A percentile compares a stretch with the other conserved stretches of the same genome.
These are phyloP conservation scores for Aspergillus sp. DNA, from an alignment of 2,329 filamentous ascomycete species.

Conservation along the genomic window DNA sequence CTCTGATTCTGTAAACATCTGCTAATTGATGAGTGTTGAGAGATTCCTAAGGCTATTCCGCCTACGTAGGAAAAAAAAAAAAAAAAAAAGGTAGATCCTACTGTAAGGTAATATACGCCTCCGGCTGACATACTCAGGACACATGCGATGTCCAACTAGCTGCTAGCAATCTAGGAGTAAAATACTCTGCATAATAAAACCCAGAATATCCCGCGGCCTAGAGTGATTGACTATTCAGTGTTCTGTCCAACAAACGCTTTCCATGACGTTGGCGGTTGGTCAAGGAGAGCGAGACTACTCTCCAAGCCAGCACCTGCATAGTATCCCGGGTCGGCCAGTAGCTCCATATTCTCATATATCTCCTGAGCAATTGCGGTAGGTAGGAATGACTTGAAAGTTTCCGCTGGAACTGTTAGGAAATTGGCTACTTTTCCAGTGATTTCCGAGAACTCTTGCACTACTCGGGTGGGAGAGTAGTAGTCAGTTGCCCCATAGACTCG, in stretches of 20 bases:
- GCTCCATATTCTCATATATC: conserved; percentile 49
- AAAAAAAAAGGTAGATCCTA: too few species aligned
- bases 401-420: conserved; percentile 14
- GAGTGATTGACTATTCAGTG: too few species aligned
- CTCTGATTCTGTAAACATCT: too few species aligned
- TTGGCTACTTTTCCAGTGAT: conserved; percentile 36
- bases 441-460: conserved; percentile 35
- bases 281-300: neutral
- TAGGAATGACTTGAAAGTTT: conserved; percentile 21
- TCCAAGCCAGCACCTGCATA: conserved; percentile 23
- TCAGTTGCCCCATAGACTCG: conserved; percentile 41
- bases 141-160: too few species aligned
- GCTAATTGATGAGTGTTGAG: too few species aligned
- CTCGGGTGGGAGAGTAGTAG: conserved; percentile 36
- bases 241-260: conserved; percentile 6
- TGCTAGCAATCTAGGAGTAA: too few species aligned
- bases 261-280: conserved; percentile 2
- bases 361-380: conserved; percentile 36
- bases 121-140: too few species aligned
- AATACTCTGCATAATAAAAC: too few species aligned
- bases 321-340: conserved; percentile 51
- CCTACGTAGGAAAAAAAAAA: too few species aligned
- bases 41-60: too few species aligned
- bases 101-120: too few species aligned
- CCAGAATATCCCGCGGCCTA: too few species aligned